Base-by-base conservation (phyloP, 495 filamentous ascomycete species). In the Hyaloscypha bicolor region DNA sequence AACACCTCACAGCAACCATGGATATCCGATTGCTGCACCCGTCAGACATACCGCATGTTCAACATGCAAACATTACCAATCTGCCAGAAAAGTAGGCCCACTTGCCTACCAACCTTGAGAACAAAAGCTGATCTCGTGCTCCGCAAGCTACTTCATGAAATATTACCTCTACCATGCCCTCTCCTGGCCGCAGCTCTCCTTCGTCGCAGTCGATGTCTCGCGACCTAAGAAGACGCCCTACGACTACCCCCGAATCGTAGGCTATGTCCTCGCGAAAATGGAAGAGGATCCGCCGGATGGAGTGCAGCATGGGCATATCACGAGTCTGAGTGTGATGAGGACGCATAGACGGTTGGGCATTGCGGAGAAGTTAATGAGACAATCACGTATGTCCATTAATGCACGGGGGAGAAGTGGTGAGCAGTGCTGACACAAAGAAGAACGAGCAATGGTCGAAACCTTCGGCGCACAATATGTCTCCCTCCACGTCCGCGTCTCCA, bases 151-250 rank as follows among this genome's bases (percentile, higher is more conserved):
- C 86, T 98, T 97, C 79, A 88, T 96, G 80, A 99, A 99, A 86
- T 99, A 99, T 85, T 99, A 99, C 85, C 91, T 99, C 73, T 99
- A 99, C 87, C 95, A 99, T 79, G 95, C 95, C 8, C 87, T 97
- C 62, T 95, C 93, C 60, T 99, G 95, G 95, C 95, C 95, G 9
- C 94, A 97, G 77, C 88, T 98, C 60, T 94, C 90, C 73, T 98
- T 93, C 79, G 95, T 99, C 35, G 95, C 95, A 62, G 94, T 99
- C 72, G 94, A 98, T 77, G 86, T 89, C 21, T 88, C 88, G 19
- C 88, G 93, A 19, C 91, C 93, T 14, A 84, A 84, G 57, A 89
- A 88, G 78, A 84, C 81, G 62, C 90, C 88, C n/a, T 92, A 94
- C 73, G 88, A 95, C 73, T 94, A 96, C 64, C 95, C 95, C 48